A percentile compares a stretch with the other conserved stretches of the same genome.
Evolutionary conservation across 441 rosid species (phyloP).

Genomic region (Populus hybrid): DNA sequence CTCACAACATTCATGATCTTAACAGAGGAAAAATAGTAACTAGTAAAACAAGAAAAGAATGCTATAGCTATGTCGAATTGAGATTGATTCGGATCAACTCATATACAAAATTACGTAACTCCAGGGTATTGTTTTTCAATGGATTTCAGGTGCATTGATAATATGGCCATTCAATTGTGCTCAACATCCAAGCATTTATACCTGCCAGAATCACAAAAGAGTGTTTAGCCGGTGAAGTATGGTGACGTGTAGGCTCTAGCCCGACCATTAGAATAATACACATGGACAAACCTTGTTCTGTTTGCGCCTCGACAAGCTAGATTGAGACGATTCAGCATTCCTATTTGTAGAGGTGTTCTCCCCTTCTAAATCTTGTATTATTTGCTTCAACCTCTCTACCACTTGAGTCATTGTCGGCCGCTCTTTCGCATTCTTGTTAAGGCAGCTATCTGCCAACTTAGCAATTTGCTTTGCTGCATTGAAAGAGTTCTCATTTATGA

Average conservation of each 20-base stretch:
- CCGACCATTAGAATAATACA: neutral
- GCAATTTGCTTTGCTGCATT: conserved; percentile 53
- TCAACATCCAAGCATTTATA: conserved; percentile 7
- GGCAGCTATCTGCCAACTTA: conserved; percentile 74
- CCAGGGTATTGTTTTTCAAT: neutral
- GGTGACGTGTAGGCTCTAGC: neutral
- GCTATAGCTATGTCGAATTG: neutral
- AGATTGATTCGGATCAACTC: neutral
- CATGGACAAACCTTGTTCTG: conserved; percentile 16
- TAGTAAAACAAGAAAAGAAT: neutral
- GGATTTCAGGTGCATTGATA: neutral
- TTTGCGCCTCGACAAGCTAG: conserved; percentile 19
- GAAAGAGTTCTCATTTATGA: conserved; percentile 49
- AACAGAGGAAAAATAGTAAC: neutral
- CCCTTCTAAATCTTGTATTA: conserved; percentile 36
- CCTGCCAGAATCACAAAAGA: conserved; percentile 18
- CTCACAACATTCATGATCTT: neutral
- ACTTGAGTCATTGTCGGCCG: conserved; percentile 67
- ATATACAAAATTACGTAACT: neutral
- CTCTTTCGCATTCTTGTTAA: conserved; percentile 56
- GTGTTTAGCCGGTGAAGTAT: neutral
- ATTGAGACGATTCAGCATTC: conserved; percentile 23
- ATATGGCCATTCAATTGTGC: neutral
- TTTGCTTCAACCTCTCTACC: conserved; percentile 53
- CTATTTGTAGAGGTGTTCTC: conserved; percentile 12